Evolutionary conservation across 306 rosid species (phyloP).

Genomic region (Medicago ruthenica): DNA sequence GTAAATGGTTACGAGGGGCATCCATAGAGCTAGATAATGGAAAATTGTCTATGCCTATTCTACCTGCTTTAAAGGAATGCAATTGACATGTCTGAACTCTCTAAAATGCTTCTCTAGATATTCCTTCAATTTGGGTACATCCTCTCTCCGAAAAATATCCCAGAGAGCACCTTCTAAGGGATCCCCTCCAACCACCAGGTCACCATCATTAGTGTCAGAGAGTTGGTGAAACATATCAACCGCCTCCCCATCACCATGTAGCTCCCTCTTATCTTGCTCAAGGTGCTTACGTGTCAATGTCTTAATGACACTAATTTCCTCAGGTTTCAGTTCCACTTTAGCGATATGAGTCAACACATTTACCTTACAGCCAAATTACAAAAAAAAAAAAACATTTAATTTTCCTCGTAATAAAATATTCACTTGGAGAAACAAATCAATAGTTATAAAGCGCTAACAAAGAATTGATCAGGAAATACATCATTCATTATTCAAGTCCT

Average conservation of each 20-base stretch:
- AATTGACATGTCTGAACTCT: constrained; percentile 75
- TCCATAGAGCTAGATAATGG: background rate
- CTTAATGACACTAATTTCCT: constrained; percentile 36
- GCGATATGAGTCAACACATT: constrained; percentile 77
- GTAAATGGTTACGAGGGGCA: background rate
- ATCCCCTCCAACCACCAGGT: constrained; percentile 37
- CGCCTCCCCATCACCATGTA: constrained; percentile 40
- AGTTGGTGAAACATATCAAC: constrained; percentile 17
- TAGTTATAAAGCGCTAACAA: background rate
- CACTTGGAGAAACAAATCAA: background rate
- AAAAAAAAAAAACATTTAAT: background rate
- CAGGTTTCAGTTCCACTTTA: constrained; percentile 40
- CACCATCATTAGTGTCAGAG: constrained; percentile 18
- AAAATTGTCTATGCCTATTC: background rate
- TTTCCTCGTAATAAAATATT: constrained; percentile 5
- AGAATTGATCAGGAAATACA: background rate
- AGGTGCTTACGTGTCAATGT: constrained; percentile 50
- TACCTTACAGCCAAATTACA: constrained; percentile 53
- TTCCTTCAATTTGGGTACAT: constrained; percentile 76
- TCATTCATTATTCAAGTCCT: constrained; percentile 9
- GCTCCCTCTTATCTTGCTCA: constrained; percentile 66
- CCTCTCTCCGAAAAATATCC: constrained; percentile 94
- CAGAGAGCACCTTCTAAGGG: constrained; percentile 76
- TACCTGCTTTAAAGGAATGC: constrained; percentile 75
- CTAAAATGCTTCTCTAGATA: constrained; percentile 73